Base-by-base conservation (phyloP, 2,329 filamentous ascomycete genomes). In the Phyllosticta paracitricarpa region DNA sequence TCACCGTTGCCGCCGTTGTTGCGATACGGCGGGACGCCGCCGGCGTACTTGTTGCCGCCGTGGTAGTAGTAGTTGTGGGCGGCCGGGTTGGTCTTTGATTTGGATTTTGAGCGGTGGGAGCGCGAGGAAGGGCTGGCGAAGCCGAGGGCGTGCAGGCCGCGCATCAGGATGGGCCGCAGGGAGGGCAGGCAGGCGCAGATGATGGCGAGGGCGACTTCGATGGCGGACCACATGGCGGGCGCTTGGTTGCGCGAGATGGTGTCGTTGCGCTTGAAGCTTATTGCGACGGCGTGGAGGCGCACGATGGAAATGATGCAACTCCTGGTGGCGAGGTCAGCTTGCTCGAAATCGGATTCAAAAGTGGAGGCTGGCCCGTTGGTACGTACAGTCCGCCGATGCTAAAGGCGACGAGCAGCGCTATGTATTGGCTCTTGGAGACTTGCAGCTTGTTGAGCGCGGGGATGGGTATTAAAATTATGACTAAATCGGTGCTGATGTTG, bases 131-230 rank as follows among this genome's bases (percentile, higher is more conserved):
- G 56, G 9, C 53, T 30, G n/a, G 51, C 53, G 26, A 66, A 63
- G 51, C 78, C 78, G 64, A 79, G 74, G 33, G 78, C 65, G 0
- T 71, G 58, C 4, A 68, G 65, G 4, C 73, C 65, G 0, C 71
- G 58, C 4, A 68, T 65, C 4, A 73, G 63, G 4, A 73, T 65
- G 1, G 71, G 70, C 6, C 71, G 71, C 63, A 74, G 68, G 4
- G 68, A 62, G 6, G 72, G 71, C n/a, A 74, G 62, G 57, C 70
- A 71, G 24, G 71, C 71, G 63, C 71, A 72, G 0, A 72, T 66
- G 33, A 73, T 71, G 7, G 65, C 67, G 1, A 72, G 64, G 35
- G 72, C 71, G 19, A 68, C 59, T 62, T 73, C 70, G 61, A 73
- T 68, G 1, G 64, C 33, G 1, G 69, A 71, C 69, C 69, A 72